Evolutionary conservation across 257 asterid species (phyloP), one percentile per base, ranked within the genome.

Genomic region (Petunia secreta): DNA sequence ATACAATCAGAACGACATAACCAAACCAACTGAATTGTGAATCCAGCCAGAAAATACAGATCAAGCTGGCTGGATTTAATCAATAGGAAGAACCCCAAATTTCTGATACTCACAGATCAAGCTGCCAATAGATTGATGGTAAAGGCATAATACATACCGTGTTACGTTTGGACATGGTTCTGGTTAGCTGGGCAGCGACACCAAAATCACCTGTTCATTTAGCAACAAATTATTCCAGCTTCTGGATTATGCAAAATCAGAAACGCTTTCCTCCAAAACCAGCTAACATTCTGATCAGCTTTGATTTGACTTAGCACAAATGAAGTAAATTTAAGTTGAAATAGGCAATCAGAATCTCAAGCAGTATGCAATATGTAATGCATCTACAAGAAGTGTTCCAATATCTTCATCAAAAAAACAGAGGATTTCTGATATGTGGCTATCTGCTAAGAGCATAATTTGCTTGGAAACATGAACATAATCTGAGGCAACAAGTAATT

Each of bases 81-180:
- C 55, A 43, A 39, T 0, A 0, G 55, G 39, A 67, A 67, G n/a
- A 67, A 3, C 37, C 15, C 50, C 55, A 67, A 43, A 67, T 67
- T 41, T 43, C 75, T n/a, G 38, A 43, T 43, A 25, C 25, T 25
- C 25, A 25, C 25, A 25, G 25, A 25, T 25, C 25, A 25, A 25
- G 11, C 36, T 34, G 62, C 46, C 7, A 50, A 73, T 50, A 73
- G 59, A 50, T 48, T 36, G 46, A 73, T 60, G 44, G 7, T 73
- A 36, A 50, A 48, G 46, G 78, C 36, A 73, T 36, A 73, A 74
- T 39, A 57, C 34, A 5, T 94, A 95, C 99, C 90, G 98, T 94
- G 89, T 96, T 96, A 71, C 98, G 98, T 87, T 96, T 96, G 82
- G 99, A 96, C 98, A 96, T 96, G 6, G 99, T 96, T 89, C 98